Conservation (phyloP, 352 stramenopile species). For the Albugo candida region DNA sequence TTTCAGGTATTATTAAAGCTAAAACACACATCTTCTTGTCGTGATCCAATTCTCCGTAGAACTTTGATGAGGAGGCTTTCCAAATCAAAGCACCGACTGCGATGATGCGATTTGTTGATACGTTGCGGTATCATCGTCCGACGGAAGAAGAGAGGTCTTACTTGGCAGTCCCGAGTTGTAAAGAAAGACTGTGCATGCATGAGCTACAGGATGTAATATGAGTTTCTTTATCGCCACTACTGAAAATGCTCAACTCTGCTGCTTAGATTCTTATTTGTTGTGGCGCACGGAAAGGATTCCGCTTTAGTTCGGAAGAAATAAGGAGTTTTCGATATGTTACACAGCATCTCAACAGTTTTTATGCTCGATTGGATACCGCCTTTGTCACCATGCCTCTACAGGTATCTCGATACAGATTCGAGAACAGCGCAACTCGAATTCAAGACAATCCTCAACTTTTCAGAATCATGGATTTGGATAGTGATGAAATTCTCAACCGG, state of each 20-base stretch:
- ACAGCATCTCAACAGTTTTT: constrained; percentile 25
- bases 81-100: constrained; percentile 49
- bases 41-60: constrained; percentile 11
- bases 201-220: constrained; percentile 43
- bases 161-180: constrained; percentile 53
- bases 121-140: constrained; percentile 68
- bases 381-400: constrained; percentile 38
- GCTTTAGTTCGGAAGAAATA: constrained; percentile 58
- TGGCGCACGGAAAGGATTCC: constrained; percentile 52
- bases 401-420: constrained; percentile 43
- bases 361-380: constrained; percentile 23
- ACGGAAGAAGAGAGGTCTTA: constrained; percentile 40
- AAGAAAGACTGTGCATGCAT: constrained; percentile 55
- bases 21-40: too few species aligned
- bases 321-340: constrained; percentile 26
- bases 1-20: too few species aligned
- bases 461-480: neutral
- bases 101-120: constrained; percentile 68
- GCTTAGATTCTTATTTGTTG: constrained; percentile 9
- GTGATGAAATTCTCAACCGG: constrained; percentile 5
- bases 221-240: neutral
- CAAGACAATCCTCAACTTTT: constrained; percentile 30
- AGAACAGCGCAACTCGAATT: constrained; percentile 19
- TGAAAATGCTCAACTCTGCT: neutral
- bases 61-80: constrained; percentile 50